Evolutionary conservation across 164 flowering plant species (phyloP).

Genomic region (Cinnamomum micranthum): DNA sequence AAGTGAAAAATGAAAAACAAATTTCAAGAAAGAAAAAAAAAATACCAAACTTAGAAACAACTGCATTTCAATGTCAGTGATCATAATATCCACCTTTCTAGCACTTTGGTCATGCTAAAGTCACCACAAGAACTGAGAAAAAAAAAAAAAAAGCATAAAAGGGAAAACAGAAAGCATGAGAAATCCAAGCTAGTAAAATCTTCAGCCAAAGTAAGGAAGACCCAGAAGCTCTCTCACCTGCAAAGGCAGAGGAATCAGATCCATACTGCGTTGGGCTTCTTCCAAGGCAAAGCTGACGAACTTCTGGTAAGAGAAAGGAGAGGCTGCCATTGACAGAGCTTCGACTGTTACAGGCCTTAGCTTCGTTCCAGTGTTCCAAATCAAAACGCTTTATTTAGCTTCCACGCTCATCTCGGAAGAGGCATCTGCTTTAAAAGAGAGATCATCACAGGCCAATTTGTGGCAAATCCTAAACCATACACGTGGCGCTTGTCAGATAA

Average conservation of each 20-base stretch:
- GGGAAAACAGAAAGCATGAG: neutral
- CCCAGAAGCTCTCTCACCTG: constrained; percentile 33
- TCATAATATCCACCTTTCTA: neutral
- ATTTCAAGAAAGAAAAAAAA: no score
- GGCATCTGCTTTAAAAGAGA: no score
- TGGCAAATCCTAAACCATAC: no score
- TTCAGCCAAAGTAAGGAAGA: neutral
- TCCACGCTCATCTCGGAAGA: no score
- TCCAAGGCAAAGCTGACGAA: constrained; percentile 54
- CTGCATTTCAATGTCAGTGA: neutral
- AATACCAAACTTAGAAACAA: neutral
- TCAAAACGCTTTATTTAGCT: no score
- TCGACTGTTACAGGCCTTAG: no score
- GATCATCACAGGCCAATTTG: no score
- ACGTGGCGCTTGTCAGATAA: no score
- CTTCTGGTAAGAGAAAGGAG: constrained; percentile 54
- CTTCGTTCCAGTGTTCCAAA: no score
- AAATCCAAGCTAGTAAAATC: neutral
- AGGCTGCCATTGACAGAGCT: constrained; percentile 10
- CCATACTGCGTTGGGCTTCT: constrained; percentile 44
- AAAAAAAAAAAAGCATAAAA: neutral
- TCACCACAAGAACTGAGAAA: neutral
- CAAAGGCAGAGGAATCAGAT: constrained; percentile 50
- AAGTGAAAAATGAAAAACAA: no score
- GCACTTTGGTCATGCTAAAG: neutral